Conservation (phyloP, 257 asterid genomes). For the Ocimum tenuiflorum region DNA sequence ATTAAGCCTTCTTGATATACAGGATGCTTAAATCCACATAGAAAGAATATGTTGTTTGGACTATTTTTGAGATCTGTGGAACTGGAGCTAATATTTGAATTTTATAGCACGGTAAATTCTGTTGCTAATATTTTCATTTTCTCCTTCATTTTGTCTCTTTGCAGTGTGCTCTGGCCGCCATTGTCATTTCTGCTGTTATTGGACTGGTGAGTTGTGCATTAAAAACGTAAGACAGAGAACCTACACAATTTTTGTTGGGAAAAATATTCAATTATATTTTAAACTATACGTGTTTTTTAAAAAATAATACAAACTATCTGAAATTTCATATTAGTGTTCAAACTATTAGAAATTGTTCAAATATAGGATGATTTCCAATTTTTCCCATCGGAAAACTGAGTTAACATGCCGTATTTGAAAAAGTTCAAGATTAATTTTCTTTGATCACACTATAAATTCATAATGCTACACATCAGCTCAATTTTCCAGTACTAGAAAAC, state of each 20-base stretch:
- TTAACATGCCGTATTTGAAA: no score
- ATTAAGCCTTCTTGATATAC: not conserved
- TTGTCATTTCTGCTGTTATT: constrained; percentile 92
- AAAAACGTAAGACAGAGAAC: not conserved
- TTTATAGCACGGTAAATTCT: not conserved
- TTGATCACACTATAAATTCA: no score
- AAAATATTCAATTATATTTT: not conserved
- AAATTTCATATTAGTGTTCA: no score
- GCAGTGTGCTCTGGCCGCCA: constrained; percentile 93
- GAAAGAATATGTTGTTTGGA: not conserved
- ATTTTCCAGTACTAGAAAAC: no score
- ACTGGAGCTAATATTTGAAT: constrained; percentile 5
- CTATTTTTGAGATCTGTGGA: constrained; percentile 7
- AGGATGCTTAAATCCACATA: not conserved
- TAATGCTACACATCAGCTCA: no score
- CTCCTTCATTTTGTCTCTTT: constrained; percentile 25
- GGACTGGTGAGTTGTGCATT: constrained; percentile 72
- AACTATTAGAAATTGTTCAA: no score
- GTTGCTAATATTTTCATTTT: constrained; percentile 9
- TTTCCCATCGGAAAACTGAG: no score
- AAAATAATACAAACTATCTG: no score
- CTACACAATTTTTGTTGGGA: not conserved
- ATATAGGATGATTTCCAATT: no score
- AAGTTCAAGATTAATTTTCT: no score
- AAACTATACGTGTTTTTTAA: no score